phyloP scores from a whole-genome alignment of 2,329 filamentous ascomycete genomes.

The Dothideomycetidae sp. region DNA sequence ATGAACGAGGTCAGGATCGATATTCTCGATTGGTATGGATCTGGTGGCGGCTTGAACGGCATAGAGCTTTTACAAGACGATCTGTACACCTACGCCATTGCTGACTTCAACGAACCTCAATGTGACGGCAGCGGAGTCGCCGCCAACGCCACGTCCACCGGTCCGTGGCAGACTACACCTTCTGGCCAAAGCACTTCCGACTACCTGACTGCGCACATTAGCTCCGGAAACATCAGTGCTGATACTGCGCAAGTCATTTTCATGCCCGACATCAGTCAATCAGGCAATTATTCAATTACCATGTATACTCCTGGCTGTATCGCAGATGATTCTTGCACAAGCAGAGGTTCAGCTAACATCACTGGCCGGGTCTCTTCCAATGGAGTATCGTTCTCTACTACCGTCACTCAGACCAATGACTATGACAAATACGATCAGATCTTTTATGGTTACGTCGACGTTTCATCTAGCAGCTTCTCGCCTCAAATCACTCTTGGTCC shows the following conservation, averaged over 20 bases:
- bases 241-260: slow-evolving; percentile 60
- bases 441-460: slow-evolving; percentile 73
- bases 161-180: slow-evolving; percentile 57
- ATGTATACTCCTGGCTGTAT: slow-evolving; percentile 86
- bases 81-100: slow-evolving; percentile 58
- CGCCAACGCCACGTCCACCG: slow-evolving; percentile 54
- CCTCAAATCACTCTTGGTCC: slow-evolving; percentile 69
- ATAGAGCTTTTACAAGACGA: slow-evolving; percentile 74
- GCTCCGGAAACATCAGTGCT: slow-evolving; percentile 29
- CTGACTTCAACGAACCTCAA: slow-evolving; percentile 74
- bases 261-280: slow-evolving; percentile 68
- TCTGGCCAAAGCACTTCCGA: slow-evolving; percentile 56
- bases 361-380: slow-evolving; percentile 50
- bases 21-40: slow-evolving; percentile 75
- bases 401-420: slow-evolving; percentile 80
- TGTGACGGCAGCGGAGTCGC: slow-evolving; percentile 51
- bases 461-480: slow-evolving; percentile 55
- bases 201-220: slow-evolving; percentile 59
- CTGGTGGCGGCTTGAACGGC: slow-evolving; percentile 69
- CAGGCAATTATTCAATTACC: slow-evolving; percentile 82
- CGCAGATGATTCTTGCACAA: slow-evolving; percentile 61
- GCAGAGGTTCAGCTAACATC: slow-evolving; percentile 68
- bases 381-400: slow-evolving; percentile 39
- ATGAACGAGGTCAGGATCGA: slow-evolving; percentile 81
- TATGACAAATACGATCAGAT: slow-evolving; percentile 95